Evolutionary conservation across 768 basidiomycete species (phyloP), one percentile per base, ranked within the genome.

Genomic region (Arthromyces matolae): DNA sequence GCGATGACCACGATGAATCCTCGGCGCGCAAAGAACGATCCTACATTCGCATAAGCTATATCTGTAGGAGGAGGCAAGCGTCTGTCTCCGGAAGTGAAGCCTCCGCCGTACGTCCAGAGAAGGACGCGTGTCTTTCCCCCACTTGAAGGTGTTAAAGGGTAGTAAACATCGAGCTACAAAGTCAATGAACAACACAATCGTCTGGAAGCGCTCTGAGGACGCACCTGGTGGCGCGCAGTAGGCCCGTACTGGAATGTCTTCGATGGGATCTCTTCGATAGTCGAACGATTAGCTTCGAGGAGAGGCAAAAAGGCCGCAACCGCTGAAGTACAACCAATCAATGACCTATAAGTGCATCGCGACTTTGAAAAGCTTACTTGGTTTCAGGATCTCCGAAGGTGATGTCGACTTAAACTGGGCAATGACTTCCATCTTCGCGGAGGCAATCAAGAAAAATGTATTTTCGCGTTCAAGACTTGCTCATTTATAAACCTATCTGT

Each of bases 21-120:
- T 14, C 63, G 70, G 7, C 69, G 67, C 0, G 84, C 79, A 62
- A 79, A 87, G 68, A 77, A 86, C 3, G 80, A 66, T 0, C 78
- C 84, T 6, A 86, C 54, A 49, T 74, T 76, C 14, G 70, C 68
- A 57, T 84, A 85, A 8, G 61, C 68, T 39, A 84, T 70, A 34
- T 77, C 73, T 35, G 68, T 68, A 0, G 81, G 74, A 8, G 71
- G 63, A 1, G 73, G 67, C 33, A 77, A 57, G 7, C 64, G 70
- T n/a, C 80, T 74, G 0, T 69, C 66, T 1, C 84, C 84, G 0
- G 62, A 58, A 51, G 65, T 64, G 58, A 83, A 84, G 3, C 84
- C 82, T 2, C 85, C 85, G 1, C 85, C 85, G 51, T 88, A 86
- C 33, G 79, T 50, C 63, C 77, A 86, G 62, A 86, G 76, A 20